A percentile compares a stretch with the other conserved stretches of the same genome.
These are phyloP conservation scores for Epichloe glyceriae DNA, from an alignment of 2,329 filamentous ascomycete genomes.

Conservation along the genomic window DNA sequence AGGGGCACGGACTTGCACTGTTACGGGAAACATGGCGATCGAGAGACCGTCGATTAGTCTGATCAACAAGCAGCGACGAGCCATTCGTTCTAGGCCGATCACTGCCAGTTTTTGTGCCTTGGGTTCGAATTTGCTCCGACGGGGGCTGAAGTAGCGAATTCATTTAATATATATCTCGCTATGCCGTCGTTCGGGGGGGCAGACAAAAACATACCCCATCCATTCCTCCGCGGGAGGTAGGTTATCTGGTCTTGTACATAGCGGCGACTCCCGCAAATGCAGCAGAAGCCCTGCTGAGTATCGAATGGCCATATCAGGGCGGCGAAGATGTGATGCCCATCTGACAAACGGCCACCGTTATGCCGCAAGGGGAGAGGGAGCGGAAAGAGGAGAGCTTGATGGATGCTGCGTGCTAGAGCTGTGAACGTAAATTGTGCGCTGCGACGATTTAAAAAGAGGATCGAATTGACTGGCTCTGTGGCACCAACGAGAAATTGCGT, in stretches of 20 bases:
- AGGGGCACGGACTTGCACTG: constrained; percentile 36
- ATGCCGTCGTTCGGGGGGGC: neutral
- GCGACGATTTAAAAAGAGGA: neutral
- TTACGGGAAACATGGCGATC: constrained; percentile 45
- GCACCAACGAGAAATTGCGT: neutral
- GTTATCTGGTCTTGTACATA: constrained; percentile 66
- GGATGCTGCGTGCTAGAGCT: neutral
- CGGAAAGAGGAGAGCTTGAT: neutral
- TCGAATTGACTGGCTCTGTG: neutral
- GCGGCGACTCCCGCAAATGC: constrained; percentile 64
- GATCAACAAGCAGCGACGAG: constrained; percentile 32
- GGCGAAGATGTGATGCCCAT: constrained; percentile 25
- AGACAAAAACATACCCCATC: constrained; percentile 63
- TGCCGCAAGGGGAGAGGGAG: constrained; percentile 6
- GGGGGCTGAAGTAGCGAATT: constrained; percentile 22
- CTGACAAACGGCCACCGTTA: constrained; percentile 13
- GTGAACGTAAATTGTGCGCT: neutral
- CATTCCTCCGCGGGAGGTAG: constrained; percentile 83
- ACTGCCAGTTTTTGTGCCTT: constrained; percentile 25
- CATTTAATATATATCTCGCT: neutral
- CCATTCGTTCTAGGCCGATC: constrained; percentile 34
- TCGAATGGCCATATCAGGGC: constrained; percentile 39
- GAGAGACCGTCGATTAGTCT: constrained; percentile 36
- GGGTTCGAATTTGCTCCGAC: constrained; percentile 32
- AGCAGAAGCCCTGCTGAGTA: constrained; percentile 70